Conservation (phyloP, 257 asterid genomes). For the Striga asiatica region DNA sequence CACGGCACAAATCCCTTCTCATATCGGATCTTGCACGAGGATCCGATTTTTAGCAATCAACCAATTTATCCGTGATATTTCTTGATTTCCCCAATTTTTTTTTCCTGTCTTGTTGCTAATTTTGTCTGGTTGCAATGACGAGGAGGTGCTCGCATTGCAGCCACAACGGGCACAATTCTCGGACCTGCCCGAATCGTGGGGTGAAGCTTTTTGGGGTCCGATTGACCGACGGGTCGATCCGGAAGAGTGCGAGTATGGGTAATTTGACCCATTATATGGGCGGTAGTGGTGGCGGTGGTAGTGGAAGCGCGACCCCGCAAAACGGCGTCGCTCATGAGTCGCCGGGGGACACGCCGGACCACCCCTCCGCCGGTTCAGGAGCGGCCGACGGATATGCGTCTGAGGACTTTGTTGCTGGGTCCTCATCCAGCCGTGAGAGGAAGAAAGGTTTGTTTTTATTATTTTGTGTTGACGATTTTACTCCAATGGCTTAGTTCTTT, state of each 20-base stretch:
- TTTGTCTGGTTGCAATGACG: conserved; percentile 47
- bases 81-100: neutral
- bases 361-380: conserved; percentile 50
- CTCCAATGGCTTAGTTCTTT: neutral
- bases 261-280: conserved; percentile 78
- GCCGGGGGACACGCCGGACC: conserved; percentile 82
- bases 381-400: conserved; percentile 86
- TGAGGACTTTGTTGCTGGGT: conserved; percentile 86
- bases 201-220: conserved; percentile 96
- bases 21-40: conserved; percentile 19
- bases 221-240: conserved; percentile 94
- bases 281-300: conserved; percentile 29
- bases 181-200: conserved; percentile 99
- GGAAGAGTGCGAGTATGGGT: conserved; percentile 99
- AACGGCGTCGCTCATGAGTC: conserved; percentile 62
- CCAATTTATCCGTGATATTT: neutral
- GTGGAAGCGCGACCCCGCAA: conserved; percentile 43
- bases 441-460: conserved; percentile 56
- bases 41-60: conserved; percentile 11
- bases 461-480: neutral
- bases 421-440: conserved; percentile 85
- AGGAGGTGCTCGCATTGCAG: conserved; percentile 99
- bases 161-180: conserved; percentile 92
- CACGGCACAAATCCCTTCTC: neutral
- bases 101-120: neutral